Evolutionary conservation across 2,329 filamentous ascomycete genomes (phyloP).

Genomic region (Tolypocladium endophyticum): DNA sequence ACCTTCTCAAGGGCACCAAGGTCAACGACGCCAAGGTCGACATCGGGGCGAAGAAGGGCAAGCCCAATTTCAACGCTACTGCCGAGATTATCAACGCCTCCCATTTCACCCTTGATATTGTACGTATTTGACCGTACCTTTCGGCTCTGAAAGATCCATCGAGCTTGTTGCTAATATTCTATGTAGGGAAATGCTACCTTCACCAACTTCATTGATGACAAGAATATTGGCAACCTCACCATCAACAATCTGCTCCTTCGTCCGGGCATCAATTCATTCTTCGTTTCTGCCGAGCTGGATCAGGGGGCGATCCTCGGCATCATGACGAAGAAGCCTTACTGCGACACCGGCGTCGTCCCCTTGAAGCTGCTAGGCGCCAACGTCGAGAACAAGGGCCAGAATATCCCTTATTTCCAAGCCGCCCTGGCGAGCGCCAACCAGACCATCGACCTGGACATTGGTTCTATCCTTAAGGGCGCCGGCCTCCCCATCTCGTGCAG

Average conservation of each 20-base stretch:
- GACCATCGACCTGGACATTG: conserved; percentile 41
- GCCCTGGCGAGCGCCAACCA: conserved; percentile 42
- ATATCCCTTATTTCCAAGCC: conserved; percentile 44
- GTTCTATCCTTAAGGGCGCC: conserved; percentile 26
- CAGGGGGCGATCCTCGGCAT: conserved; percentile 34
- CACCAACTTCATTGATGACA: conserved; percentile 41
- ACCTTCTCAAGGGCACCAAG: conserved; percentile 43
- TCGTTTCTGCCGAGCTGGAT: conserved; percentile 43
- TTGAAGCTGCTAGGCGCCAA: conserved; percentile 42
- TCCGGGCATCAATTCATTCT: conserved; percentile 47
- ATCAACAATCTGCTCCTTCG: conserved; percentile 47
- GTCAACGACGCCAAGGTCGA: conserved; percentile 41
- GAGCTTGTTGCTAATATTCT: not conserved
- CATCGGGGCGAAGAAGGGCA: conserved; percentile 25
- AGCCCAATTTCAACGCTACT: conserved; percentile 50
- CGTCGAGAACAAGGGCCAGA: conserved; percentile 39
- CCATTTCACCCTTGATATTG: conserved; percentile 52
- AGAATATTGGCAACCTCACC: conserved; percentile 42
- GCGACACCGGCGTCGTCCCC: conserved; percentile 42
- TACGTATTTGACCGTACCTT: conserved; percentile 23
- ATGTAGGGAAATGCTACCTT: conserved; percentile 52
- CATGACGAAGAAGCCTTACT: conserved; percentile 33
- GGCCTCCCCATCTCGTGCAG: conserved; percentile 16
- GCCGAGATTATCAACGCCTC: conserved; percentile 55
- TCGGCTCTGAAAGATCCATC: not conserved